Evolutionary conservation across 257 asterid genomes (phyloP).

Genomic region (Nicotiana undulata): DNA sequence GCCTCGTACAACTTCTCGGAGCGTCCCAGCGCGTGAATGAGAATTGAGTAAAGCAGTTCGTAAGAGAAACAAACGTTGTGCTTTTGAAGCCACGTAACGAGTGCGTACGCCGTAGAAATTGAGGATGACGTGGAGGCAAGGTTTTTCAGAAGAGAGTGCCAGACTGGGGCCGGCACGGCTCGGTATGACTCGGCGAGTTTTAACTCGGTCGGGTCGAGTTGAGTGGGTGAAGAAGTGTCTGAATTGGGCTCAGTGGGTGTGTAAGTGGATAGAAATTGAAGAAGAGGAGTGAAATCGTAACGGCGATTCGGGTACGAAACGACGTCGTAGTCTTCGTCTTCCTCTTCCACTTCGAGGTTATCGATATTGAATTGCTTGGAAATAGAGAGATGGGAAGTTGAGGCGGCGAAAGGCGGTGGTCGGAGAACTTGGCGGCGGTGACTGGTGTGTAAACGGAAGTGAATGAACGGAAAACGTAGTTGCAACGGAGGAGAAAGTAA

Average conservation of each 20-base stretch:
- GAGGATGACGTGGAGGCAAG: slow-evolving; percentile 59
- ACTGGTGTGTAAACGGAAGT: background rate
- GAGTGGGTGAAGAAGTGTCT: slow-evolving; percentile 34
- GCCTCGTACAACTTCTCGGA: slow-evolving; percentile 85
- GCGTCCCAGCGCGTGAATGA: slow-evolving; percentile 77
- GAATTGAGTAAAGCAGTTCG: slow-evolving; percentile 77
- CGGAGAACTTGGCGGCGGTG: slow-evolving; percentile 8
- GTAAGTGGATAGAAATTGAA: slow-evolving; percentile 51
- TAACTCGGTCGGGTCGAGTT: slow-evolving; percentile 50
- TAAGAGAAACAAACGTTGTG: slow-evolving; percentile 86
- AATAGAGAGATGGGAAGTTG: slow-evolving; percentile 18
- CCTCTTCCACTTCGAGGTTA: slow-evolving; percentile 12
- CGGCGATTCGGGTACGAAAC: slow-evolving; percentile 36
- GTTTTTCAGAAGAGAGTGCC: slow-evolving; percentile 84
- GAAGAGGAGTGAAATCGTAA: slow-evolving; percentile 77
- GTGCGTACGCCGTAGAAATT: slow-evolving; percentile 49
- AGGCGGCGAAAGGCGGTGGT: slow-evolving; percentile 17
- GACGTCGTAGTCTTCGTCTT: slow-evolving; percentile 40
- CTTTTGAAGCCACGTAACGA: slow-evolving; percentile 77
- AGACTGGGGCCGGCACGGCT: slow-evolving; percentile 83
- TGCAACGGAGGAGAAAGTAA: slow-evolving; percentile 51
- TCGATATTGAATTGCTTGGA: slow-evolving; percentile 25
- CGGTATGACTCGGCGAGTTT: slow-evolving; percentile 63
- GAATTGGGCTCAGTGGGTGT: slow-evolving; percentile 22
- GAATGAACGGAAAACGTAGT: slow-evolving; percentile 34